Percentiles rank a stretch among this genome's conserved stretches.
phyloP scores from a whole-genome alignment of 2,329 filamentous ascomycete species.

The Penicillium italicum region DNA sequence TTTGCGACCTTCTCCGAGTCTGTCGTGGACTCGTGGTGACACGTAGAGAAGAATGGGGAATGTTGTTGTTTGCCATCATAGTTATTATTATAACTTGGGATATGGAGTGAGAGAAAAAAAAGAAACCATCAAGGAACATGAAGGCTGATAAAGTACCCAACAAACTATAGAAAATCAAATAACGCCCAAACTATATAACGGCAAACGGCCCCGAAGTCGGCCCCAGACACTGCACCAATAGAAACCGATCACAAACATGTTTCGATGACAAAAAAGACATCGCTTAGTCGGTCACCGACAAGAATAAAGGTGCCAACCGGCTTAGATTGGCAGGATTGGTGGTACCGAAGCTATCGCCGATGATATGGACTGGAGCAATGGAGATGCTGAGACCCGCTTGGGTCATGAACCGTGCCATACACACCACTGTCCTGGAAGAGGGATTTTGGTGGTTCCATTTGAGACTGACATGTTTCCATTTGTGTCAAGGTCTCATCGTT shows the following conservation, averaged over 20 bases:
- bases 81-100: background rate
- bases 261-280: too few species aligned
- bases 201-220: constrained; percentile 2
- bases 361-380: background rate
- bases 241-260: too few species aligned
- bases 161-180: constrained; percentile 3
- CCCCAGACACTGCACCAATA: background rate
- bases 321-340: background rate
- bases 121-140: background rate
- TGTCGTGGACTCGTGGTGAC: constrained; percentile 2
- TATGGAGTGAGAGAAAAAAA: background rate
- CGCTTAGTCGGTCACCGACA: too few species aligned
- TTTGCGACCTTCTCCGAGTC: constrained; percentile 18
- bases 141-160: background rate
- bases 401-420: background rate
- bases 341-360: background rate
- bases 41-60: constrained; percentile 7
- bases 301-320: too few species aligned
- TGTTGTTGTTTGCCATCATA: constrained; percentile 8
- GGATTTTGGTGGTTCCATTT: background rate
- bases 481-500: background rate
- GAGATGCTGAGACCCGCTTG: background rate
- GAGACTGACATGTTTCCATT: background rate
- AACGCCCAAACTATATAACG: too few species aligned
- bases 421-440: background rate